A percentile compares a stretch with the other conserved stretches of the same genome.
These are phyloP conservation scores for Abortiporus biennis DNA, from an alignment of 1,284 basidiomycete genomes.

Conservation along the genomic window DNA sequence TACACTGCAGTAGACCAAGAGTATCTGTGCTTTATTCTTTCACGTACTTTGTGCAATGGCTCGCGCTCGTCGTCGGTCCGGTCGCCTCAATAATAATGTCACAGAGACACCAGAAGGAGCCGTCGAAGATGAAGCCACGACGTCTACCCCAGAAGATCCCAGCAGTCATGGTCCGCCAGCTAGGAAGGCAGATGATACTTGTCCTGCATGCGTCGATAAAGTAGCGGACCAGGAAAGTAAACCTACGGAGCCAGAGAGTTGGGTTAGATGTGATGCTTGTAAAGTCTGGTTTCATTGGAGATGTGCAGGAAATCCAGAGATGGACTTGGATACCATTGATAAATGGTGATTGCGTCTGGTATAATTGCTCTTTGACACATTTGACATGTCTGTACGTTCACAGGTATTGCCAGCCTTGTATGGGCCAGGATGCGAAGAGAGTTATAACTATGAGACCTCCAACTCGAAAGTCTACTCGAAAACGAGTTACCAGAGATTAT, in stretches of 20 bases:
- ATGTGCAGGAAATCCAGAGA: constrained; percentile 57
- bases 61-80: constrained; percentile 19
- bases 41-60: constrained; percentile 14
- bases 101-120: neutral
- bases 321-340: constrained; percentile 53
- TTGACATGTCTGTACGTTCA: neutral
- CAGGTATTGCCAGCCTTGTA: constrained; percentile 70
- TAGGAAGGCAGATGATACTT: constrained; percentile 12
- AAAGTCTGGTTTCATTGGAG: constrained; percentile 80
- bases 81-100: constrained; percentile 10
- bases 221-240: constrained; percentile 7
- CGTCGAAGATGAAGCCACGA: neutral
- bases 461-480: constrained; percentile 71
- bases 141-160: neutral
- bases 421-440: constrained; percentile 50
- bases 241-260: constrained; percentile 37
- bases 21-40: no score
- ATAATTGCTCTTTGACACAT: neutral
- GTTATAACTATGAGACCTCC: constrained; percentile 69
- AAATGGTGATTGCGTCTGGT: constrained; percentile 38
- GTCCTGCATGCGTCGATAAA: constrained; percentile 13
- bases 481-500: constrained; percentile 68
- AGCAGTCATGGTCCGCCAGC: constrained; percentile 5
- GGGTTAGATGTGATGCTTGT: constrained; percentile 74
- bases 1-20: no score